Evolutionary conservation across 495 filamentous ascomycete species (phyloP).

Genomic region (Neurospora tetrasperma): DNA sequence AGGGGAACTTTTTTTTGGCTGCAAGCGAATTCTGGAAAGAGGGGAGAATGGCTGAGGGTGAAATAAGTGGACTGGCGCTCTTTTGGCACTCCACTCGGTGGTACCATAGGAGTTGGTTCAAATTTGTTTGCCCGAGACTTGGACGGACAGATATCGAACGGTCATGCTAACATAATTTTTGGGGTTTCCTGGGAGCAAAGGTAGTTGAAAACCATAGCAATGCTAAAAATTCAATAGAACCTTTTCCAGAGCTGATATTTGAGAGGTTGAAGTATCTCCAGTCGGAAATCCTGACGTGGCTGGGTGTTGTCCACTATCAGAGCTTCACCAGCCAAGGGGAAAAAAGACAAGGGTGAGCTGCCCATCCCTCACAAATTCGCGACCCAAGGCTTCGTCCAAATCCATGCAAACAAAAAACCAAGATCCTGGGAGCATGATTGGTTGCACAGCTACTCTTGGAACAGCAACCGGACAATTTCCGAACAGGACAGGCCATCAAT

Average conservation of each 20-base stretch:
- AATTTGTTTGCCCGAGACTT: background rate
- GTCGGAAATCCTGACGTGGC: background rate
- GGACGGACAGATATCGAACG: background rate
- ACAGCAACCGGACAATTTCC: background rate
- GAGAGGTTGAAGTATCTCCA: background rate
- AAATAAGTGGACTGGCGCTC: background rate
- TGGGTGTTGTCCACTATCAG: conserved; percentile 14
- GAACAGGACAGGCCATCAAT: background rate
- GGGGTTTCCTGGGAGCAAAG: background rate
- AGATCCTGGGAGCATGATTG: background rate
- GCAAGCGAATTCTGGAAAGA: background rate
- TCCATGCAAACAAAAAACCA: background rate
- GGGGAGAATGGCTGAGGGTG: background rate
- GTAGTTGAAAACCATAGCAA: background rate
- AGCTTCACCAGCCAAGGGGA: conserved; percentile 5
- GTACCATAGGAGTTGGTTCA: conserved; percentile 2
- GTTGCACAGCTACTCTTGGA: background rate
- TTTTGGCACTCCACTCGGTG: background rate
- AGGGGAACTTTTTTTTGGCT: background rate
- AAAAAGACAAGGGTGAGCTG: background rate
- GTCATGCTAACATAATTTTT: too few species aligned
- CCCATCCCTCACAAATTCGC: background rate
- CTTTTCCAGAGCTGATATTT: background rate
- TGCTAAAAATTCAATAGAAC: background rate
- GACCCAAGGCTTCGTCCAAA: background rate